Evolutionary conservation across 2,329 filamentous ascomycete species (phyloP), one percentile per base, ranked within the genome.

Genomic region (Cercospora sojina): DNA sequence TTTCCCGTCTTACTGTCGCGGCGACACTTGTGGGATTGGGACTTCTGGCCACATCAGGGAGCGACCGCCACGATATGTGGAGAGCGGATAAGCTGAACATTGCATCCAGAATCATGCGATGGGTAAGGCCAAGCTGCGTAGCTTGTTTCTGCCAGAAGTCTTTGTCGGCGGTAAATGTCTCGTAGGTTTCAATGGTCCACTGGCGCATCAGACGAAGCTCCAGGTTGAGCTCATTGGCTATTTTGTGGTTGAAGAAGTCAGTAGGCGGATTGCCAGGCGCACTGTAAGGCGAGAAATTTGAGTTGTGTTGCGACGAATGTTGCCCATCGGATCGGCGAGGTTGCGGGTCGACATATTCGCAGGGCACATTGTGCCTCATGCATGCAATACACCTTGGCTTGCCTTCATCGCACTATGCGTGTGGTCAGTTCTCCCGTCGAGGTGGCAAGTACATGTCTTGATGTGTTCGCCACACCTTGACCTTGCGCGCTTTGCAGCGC

Each of bases 201-300:
- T 73, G 62, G 51, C 74, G 72, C 70, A 74, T 74, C 25, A 74
- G 68, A 12, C 64, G 67, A 12, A 73, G 62, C 61, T 74, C 73
- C 9, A 74, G 67, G 16, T 59, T 53, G 2, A 64, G 67, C 58
- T 72, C 68, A 32, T 29, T 35, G 12, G 60, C 31, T 31, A 57
- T n/a, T 5, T 23, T 18, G 23, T 47, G 59, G 13, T 16, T 29
- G 29, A 57, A 51, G 18, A 63, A 38, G 27, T 49, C 59, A 23
- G 18, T 12, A 31, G 49, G 18, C 51, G 32, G 20, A 6, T 27
- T 18, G 51, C 47, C 29, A 47, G 13, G 29, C 20, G 47, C 53
- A 27, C 27, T 57, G 31, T 57, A 23, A n/a, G 18, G 27, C 31
- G 29, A 8, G 53, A 32, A 32, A 27, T 3, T 29, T 35, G 53